These are phyloP conservation scores for Saposhnikovia divaricata DNA, from an alignment of 129 eudicot genomes.

Conservation along the genomic window DNA sequence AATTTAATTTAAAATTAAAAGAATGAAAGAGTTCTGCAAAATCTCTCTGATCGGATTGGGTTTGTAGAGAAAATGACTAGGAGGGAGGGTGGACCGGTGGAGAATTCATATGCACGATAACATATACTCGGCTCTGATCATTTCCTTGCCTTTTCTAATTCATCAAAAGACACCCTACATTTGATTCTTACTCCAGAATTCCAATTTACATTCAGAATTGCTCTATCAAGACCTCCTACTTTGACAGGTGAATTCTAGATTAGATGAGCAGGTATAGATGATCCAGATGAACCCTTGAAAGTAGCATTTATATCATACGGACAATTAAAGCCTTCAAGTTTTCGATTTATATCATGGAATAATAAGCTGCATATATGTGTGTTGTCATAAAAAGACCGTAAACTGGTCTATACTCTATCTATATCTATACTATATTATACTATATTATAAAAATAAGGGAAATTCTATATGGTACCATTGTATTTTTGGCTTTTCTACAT, in stretches of 20 bases:
- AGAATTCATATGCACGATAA: too few relatives aligned
- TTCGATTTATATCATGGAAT: constrained; percentile 2
- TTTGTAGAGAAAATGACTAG: too few relatives aligned
- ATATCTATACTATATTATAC: too few relatives aligned
- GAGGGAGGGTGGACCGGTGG: too few relatives aligned
- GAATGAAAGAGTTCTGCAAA: too few relatives aligned
- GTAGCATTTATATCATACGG: constrained; percentile 9
- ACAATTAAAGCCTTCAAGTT: constrained; percentile 2
- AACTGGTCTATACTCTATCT: constrained; percentile 23
- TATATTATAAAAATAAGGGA: too few relatives aligned
- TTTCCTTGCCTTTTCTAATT: constrained; percentile 57
- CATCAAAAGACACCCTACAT: constrained; percentile 49
- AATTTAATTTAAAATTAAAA: too few relatives aligned
- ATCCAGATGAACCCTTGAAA: constrained; percentile 8
- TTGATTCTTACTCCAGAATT: constrained; percentile 6
- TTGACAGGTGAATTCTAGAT: constrained; percentile 20
- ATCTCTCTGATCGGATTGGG: too few relatives aligned
- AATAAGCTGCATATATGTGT: constrained; percentile 2
- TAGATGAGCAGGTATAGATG: constrained; percentile 27
- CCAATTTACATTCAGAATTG: neutral
- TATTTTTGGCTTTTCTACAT: too few relatives aligned
- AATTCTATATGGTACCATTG: too few relatives aligned
- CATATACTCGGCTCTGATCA: too few relatives aligned
- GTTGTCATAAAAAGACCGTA: constrained; percentile 4
- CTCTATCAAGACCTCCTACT: constrained; percentile 10